Conservation (phyloP, 2,329 filamentous ascomycete genomes). For the Trichophyton schoenleinii region DNA sequence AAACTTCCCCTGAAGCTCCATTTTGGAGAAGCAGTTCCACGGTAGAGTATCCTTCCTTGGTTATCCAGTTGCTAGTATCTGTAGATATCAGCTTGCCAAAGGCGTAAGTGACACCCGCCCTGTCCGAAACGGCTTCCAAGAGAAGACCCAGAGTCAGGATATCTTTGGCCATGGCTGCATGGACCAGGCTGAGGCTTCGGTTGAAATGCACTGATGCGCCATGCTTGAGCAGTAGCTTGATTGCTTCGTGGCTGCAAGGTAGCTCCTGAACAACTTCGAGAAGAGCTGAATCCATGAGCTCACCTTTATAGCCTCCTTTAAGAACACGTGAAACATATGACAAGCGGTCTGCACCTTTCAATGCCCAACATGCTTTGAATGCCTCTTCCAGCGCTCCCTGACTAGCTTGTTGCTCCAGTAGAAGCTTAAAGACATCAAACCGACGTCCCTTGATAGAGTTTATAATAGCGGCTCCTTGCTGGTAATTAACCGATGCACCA, state of each 20-base stretch:
- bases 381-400: constrained; percentile 9
- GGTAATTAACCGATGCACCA: constrained; percentile 13
- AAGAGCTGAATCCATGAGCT: constrained; percentile 11
- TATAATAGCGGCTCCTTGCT: constrained; percentile 10
- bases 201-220: constrained; percentile 47
- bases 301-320: constrained; percentile 12
- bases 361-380: constrained; percentile 8
- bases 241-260: constrained; percentile 21
- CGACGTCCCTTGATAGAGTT: constrained; percentile 9
- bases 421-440: constrained; percentile 11
- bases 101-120: constrained; percentile 9
- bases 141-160: constrained; percentile 10
- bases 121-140: constrained; percentile 8
- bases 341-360: constrained; percentile 5
- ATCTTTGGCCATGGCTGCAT: constrained; percentile 13
- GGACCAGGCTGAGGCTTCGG: constrained; percentile 40
- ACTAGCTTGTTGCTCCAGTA: constrained; percentile 9
- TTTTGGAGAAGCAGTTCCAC: constrained; percentile 36
- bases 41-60: constrained; percentile 38
- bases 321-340: constrained; percentile 16
- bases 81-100: constrained; percentile 11
- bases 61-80: constrained; percentile 30
- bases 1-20: constrained; percentile 22
- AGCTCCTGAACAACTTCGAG: constrained; percentile 12
- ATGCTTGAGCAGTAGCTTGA: constrained; percentile 39